Evolutionary conservation across 352 stramenopile species (phyloP).

Genomic region (Phytophthora pluvialis): DNA sequence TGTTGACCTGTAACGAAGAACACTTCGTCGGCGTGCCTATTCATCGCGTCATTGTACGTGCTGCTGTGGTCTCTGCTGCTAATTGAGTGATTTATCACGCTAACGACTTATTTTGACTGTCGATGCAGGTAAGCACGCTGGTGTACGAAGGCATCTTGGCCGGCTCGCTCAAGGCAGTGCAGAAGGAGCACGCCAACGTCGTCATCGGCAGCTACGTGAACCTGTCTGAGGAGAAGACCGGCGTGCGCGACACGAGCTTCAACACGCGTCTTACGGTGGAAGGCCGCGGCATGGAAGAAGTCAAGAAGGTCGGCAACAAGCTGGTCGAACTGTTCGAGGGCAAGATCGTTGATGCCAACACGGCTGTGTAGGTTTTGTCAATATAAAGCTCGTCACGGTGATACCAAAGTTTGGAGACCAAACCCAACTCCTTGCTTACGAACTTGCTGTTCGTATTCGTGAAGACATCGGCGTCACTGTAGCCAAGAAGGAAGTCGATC

Average conservation of each 20-base stretch:
- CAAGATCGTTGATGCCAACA: conserved; percentile 9
- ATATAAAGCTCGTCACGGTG: neutral
- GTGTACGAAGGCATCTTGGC: conserved; percentile 69
- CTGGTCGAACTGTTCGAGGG: conserved; percentile 36
- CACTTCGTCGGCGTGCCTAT: conserved; percentile 81
- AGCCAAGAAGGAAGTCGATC: neutral
- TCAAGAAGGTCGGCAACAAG: conserved; percentile 52
- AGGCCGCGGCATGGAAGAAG: conserved; percentile 47
- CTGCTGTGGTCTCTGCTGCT: neutral
- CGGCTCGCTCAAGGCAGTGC: conserved; percentile 51
- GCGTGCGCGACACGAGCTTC: conserved; percentile 53
- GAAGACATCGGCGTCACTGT: too few relatives aligned
- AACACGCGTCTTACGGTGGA: conserved; percentile 70
- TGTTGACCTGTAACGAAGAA: conserved; percentile 78
- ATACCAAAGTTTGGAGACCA: neutral
- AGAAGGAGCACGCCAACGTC: conserved; percentile 66
- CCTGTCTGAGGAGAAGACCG: conserved; percentile 56
- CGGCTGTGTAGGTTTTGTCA: conserved; percentile 7
- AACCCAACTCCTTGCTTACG: too few relatives aligned
- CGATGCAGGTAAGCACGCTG: conserved; percentile 61
- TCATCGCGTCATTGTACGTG: conserved; percentile 70
- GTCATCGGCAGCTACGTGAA: conserved; percentile 86
- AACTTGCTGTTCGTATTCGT: too few relatives aligned
- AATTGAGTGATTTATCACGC: neutral
- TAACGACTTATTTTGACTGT: neutral